Evolutionary conservation across 371 early-diverging fungal genomes (phyloP).

Genomic region (Haplosporangium sp.): DNA sequence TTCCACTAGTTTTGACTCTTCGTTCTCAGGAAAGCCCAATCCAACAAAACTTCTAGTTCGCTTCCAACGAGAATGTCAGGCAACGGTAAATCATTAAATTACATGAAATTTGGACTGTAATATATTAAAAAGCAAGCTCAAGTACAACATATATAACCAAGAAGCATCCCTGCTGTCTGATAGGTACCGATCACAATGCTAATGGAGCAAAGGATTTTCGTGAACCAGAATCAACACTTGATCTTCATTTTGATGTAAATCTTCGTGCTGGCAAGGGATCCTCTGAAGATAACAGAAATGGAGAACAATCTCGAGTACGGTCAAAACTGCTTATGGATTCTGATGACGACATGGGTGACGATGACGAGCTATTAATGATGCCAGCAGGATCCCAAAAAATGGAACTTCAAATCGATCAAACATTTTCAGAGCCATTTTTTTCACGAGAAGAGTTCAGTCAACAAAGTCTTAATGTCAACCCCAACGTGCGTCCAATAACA

Average conservation of each 20-base stretch:
- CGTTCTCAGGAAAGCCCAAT: not conserved
- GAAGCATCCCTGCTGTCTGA: not conserved
- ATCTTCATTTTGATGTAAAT: not conserved
- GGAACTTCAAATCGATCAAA: conserved; percentile 34
- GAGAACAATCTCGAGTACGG: conserved; percentile 6
- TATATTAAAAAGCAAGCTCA: not conserved
- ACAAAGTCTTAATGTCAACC: not conserved
- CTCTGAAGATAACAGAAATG: not conserved
- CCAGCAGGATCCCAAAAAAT: conserved; percentile 24
- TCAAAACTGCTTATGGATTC: conserved; percentile 38
- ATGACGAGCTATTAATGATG: conserved; percentile 38
- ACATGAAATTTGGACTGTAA: not conserved
- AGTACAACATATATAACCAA: not conserved
- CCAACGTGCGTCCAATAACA: not conserved
- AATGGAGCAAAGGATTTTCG: conserved; percentile 1
- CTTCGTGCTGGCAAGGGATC: not conserved
- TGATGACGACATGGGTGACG: conserved; percentile 49
- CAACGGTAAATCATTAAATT: not conserved
- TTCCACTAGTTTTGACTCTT: too few relatives aligned
- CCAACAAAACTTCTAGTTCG: not conserved
- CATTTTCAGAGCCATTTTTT: conserved; percentile 3
- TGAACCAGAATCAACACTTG: conserved; percentile 6
- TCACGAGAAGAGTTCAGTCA: not conserved
- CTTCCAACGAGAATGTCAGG: not conserved
- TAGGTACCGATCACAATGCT: not conserved